These are phyloP conservation scores for Ploettnerulaceae sp. DNA, from an alignment of 2,329 filamentous ascomycete species.

Conservation along the genomic window DNA sequence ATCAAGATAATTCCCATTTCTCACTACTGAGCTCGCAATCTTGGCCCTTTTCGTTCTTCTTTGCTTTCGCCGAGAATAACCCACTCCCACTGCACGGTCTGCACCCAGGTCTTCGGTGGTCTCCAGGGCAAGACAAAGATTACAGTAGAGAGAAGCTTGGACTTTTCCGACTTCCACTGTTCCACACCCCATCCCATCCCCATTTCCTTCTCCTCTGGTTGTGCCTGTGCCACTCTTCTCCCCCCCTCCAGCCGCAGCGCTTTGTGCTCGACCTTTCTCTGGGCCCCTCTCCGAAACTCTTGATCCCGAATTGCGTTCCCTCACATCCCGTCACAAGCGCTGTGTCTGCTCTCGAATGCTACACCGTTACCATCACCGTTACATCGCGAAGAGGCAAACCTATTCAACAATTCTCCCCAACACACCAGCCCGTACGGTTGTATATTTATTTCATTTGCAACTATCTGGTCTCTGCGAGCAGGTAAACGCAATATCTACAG, in stretches of 20 bases:
- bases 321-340: constrained; percentile 20
- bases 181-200: not conserved
- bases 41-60: not conserved
- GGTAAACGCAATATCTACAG: constrained; percentile 7
- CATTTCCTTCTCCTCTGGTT: not conserved
- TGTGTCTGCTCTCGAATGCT: constrained; percentile 20
- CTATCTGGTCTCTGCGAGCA: constrained; percentile 11
- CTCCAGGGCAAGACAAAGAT: not conserved
- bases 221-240: not conserved
- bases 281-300: not conserved
- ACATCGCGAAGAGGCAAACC: constrained; percentile 17
- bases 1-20: not conserved
- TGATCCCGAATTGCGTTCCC: not conserved
- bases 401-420: constrained; percentile 15
- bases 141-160: not conserved
- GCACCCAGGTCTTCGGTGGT: too few relatives aligned
- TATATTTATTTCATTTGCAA: constrained; percentile 16
- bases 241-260: not conserved
- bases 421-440: constrained; percentile 9
- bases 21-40: not conserved
- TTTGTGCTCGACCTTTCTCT: constrained; percentile 1
- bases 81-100: not conserved
- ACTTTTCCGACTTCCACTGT: not conserved
- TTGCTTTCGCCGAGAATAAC: constrained; percentile 4
- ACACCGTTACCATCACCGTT: constrained; percentile 17